Evolutionary conservation across 208 protist species (phyloP), one percentile per base, ranked within the genome.

Genomic region (Acanthamoeba castellanii): DNA sequence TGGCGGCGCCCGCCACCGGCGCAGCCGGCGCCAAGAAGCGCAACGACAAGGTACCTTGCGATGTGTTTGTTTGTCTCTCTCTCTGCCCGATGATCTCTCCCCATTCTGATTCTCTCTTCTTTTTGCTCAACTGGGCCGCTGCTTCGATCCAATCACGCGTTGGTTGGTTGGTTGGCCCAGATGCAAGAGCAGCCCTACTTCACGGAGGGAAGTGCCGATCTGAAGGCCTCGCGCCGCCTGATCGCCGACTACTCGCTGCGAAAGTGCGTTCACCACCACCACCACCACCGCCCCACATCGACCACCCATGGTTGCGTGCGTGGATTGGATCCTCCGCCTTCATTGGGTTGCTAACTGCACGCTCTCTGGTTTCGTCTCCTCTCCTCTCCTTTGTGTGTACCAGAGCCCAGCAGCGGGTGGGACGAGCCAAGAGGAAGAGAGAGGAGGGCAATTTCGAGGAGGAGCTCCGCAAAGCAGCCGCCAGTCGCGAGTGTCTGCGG

Each of bases 131-230:
- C n/a, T 14, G 18, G 22, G 18, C 74, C 9, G 18, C 27, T 84
- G 3, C 37, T 34, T 81, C 72, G 11, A 18, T 81, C 27, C 72
- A 70, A 70, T 70, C 64, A 30, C n/a, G 11, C 64, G 18, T n/a
- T 74, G 64, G 25, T 82, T n/a, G n/a, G n/a, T n/a, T n/a, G n/a
- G n/a, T n/a, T n/a, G n/a, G 74, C 9, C 32, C 50, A 68, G 30
- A 37, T 85, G 14, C 47, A 92, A n/a, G 59, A 81, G 22, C 89
- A 97, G 70, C 55, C 85, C n/a, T 97, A 96, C 68, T 92, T 95
- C 66, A 97, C 96, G 13, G 96, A 97, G 81, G 96, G 96, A 37
- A 93, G 81, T 4, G 30, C 84, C 2, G 93, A 93, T 64, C 55
- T 97, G 61, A 82, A 87, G 34, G 20, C 34, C 1, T 87, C 96